Base-by-base conservation (phyloP, 176 grass and related monocot genomes). In the Tuctoria greenei region DNA sequence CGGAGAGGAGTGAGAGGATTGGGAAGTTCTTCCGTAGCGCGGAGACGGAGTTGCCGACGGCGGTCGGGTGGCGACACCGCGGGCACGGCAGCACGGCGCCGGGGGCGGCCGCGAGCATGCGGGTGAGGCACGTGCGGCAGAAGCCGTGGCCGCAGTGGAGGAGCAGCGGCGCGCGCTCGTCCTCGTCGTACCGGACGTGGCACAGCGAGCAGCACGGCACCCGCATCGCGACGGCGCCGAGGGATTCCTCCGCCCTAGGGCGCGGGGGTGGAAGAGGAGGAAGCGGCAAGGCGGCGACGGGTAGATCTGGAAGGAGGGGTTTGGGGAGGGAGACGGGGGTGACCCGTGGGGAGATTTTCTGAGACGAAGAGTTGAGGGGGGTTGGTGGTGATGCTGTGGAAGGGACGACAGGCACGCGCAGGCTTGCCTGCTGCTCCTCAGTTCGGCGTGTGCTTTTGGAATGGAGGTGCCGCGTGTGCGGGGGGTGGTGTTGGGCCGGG, bases 121-220 rank as follows among this genome's bases (percentile, higher is more conserved):
- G 83, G 17, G 92, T 79, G 35, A 99, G 96, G 89, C 96, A 99
- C 17, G 85, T 79, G 79, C 87, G 87, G 86, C 96, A 99, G 91
- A 99, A 99, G 67, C 96, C 92, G 58, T 99, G 96, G 61, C 96
- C 96, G 85, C 96, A 99, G 89, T 92, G 87, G 80, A 99, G 92
- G 5, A 99, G 92, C 40, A 99, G 89, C 52, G 96, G 92, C 13
- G 77, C 62, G 44, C 76, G 92, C 87, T 99, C 96, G 23, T 92
- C 96, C 83, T 99, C 96, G 56, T 99, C 96, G 80, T 99, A 99
- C 50, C 90, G 70, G 12, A 74, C 67, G 77, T 90, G 86, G 82
- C 96, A 99, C 45, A 99, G 73, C 23, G 95, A 95, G 87, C 91
- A 99, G 80, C 95, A 92, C 50, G 95, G 95, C 77, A 90, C 82